Evolutionary conservation across 1,284 basidiomycete species (phyloP), one percentile per base, ranked within the genome.

Genomic region (Leccinum laetum): DNA sequence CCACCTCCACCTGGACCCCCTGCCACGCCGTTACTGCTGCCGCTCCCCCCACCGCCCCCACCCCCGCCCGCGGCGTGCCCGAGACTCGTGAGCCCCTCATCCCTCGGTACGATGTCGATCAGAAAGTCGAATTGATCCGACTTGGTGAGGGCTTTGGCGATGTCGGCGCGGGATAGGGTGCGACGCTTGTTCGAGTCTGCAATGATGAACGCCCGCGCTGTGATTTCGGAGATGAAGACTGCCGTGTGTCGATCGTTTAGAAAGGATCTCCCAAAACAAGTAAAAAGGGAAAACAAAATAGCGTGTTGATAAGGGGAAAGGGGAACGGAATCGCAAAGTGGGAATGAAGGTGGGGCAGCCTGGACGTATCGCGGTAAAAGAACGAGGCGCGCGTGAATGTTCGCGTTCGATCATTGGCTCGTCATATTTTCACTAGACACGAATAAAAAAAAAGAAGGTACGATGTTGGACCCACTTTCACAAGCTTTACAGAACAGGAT

Each of bases 211-310:
- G 96, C 94, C 49, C 96, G 88, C 2, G 94, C 92, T 1, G 96
- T 98, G 64, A 98, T 91, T 79, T 98, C 95, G 52, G 94, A 88
- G 65, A 98, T 97, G 79, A 98, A 97, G 70, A 97, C 95, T 98
- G 72, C 16, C 24, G 21, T 5, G 37, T 37, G 18, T 49, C 35
- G 52, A 26, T 29, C 29, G 46, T 21, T 49, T 49, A 49, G 46
- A 49, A 21, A 21, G 46, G 18, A 21, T 13, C 6, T 49, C 11
- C 18, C 11, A 46, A 8, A n/a, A 46, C 0, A 62, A 37, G 46
- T 58, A 10, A 21, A 21, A 16, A 18, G 13, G 18, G 32, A 32
- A 60, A 49, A n/a, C 7, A 21, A 16, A 3, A 6, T 26, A 49
- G 18, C 46, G 18, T 13, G 46, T 44, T n/a, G 41, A n/a, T 5